Evolutionary conservation across 1,139 yeast genomes (phyloP).

Genomic region (Tardiomyces blankii): DNA sequence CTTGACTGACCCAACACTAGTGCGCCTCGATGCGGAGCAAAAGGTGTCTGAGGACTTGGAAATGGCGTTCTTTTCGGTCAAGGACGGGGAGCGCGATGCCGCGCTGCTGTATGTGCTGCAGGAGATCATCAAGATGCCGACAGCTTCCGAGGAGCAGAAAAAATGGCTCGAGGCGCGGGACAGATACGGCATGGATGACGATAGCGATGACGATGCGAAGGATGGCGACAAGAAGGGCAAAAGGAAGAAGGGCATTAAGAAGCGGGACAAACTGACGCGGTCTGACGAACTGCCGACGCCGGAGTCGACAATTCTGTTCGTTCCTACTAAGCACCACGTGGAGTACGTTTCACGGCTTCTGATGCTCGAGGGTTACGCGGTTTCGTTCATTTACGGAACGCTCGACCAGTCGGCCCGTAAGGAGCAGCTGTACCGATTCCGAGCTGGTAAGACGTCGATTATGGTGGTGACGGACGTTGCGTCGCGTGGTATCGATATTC

Average conservation of each 20-base stretch:
- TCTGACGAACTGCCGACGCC: constrained; percentile 79
- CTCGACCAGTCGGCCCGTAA: constrained; percentile 92
- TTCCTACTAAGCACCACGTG: constrained; percentile 96
- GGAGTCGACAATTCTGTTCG: constrained; percentile 82
- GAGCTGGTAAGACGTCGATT: constrained; percentile 70
- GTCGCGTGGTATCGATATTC: constrained; percentile 99
- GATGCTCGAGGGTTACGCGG: constrained; percentile 71
- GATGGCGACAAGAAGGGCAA: constrained; percentile 24
- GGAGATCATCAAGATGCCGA: constrained; percentile 76
- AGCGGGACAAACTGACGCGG: constrained; percentile 53
- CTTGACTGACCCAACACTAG: constrained; percentile 78
- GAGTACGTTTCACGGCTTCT: constrained; percentile 71
- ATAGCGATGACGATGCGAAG: constrained; percentile 38
- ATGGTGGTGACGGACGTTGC: constrained; percentile 97
- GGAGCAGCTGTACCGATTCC: constrained; percentile 74
- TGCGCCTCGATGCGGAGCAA: constrained; percentile 83
- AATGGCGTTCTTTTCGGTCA: constrained; percentile 76
- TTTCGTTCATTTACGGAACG: constrained; percentile 86
- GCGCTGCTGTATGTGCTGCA: constrained; percentile 64
- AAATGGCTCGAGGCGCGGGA: constrained; percentile 40
- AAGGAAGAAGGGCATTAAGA: constrained; percentile 28
- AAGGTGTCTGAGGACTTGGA: constrained; percentile 85
- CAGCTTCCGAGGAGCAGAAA: constrained; percentile 43
- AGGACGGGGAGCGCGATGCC: constrained; percentile 84
- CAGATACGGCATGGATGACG: constrained; percentile 30